These are phyloP conservation scores for Penicillium riverlandense DNA, from an alignment of 495 filamentous ascomycete species.

Conservation along the genomic window DNA sequence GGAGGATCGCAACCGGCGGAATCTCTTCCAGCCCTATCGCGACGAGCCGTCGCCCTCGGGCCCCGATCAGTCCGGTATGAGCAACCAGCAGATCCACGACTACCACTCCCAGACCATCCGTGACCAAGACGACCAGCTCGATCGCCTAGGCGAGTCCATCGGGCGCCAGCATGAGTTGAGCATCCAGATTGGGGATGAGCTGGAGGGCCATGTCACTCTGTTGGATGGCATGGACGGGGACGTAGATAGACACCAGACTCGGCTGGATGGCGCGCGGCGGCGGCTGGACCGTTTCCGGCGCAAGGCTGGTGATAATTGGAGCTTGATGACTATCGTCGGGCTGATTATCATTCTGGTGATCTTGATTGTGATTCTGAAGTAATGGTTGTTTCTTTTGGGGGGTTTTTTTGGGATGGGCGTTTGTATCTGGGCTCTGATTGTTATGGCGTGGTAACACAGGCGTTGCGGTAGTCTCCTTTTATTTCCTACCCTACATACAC, in stretches of 20 bases:
- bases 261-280: constrained; percentile 65
- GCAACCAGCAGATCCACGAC: constrained; percentile 80
- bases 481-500: background rate
- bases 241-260: constrained; percentile 72
- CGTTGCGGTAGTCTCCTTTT: constrained; percentile 2
- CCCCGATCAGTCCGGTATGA: constrained; percentile 58
- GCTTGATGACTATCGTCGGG: constrained; percentile 67
- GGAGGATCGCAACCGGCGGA: constrained; percentile 44
- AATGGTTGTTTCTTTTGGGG: constrained; percentile 8
- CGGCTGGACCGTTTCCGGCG: constrained; percentile 62
- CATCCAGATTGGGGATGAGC: constrained; percentile 93
- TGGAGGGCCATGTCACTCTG: constrained; percentile 82
- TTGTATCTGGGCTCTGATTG: constrained; percentile 6
- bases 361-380: constrained; percentile 74
- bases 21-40: constrained; percentile 59
- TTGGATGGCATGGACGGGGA: constrained; percentile 80
- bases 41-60: constrained; percentile 53
- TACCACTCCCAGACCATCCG: constrained; percentile 73
- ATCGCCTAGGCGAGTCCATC: constrained; percentile 76
- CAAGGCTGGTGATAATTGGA: constrained; percentile 71
- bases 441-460: too few relatives aligned
- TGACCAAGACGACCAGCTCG: constrained; percentile 91
- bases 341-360: constrained; percentile 72
- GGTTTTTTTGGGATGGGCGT: constrained; percentile 19
- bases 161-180: constrained; percentile 87